Conservation (phyloP, 176 grass and related monocot species). For the Puccinellia tenuiflora region DNA sequence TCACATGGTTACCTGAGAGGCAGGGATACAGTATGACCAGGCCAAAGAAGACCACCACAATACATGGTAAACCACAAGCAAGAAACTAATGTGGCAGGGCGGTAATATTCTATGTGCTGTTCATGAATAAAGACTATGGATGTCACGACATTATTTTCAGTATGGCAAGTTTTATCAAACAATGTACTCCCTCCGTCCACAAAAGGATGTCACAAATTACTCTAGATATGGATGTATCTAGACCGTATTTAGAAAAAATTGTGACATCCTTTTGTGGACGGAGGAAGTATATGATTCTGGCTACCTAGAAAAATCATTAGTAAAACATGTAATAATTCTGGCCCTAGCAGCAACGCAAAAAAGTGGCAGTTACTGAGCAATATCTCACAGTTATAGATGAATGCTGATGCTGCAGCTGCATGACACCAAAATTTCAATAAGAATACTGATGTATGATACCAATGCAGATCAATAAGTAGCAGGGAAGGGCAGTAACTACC, state of each 20-base stretch:
- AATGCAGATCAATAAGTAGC: background rate
- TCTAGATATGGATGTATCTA: too few species aligned
- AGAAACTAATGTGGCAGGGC: background rate
- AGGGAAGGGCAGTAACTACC: background rate
- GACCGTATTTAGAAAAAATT: too few species aligned
- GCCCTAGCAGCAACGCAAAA: background rate
- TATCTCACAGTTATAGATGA: background rate
- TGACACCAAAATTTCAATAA: background rate
- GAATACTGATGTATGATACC: background rate
- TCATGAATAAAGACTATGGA: background rate
- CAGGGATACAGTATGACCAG: background rate
- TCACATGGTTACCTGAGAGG: background rate
- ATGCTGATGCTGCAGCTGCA: background rate
- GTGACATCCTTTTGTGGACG: too few species aligned
- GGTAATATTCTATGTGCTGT: background rate
- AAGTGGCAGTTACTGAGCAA: background rate
- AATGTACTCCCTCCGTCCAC: too few species aligned
- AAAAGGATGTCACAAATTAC: too few species aligned
- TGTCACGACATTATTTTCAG: background rate
- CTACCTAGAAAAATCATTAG: background rate
- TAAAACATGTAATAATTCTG: background rate
- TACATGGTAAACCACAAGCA: background rate
- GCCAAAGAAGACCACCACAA: background rate
- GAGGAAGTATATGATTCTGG: background rate
- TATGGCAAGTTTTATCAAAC: background rate